phyloP scores from a whole-genome alignment of 2,329 filamentous ascomycete species.

The Graphilbum fragrans region DNA sequence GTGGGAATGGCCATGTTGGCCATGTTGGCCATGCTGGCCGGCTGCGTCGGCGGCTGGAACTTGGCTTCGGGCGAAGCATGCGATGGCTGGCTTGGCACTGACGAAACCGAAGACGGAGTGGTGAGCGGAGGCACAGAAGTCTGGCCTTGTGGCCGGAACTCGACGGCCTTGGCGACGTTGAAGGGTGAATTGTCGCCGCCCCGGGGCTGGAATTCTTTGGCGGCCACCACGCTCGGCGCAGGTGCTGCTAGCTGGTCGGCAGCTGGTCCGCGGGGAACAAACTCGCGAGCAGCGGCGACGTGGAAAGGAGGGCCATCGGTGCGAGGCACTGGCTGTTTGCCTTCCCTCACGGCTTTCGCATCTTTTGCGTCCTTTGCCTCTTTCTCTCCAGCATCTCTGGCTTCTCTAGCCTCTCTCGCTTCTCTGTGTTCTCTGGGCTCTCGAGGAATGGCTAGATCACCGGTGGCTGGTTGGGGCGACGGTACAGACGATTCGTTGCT shows the following conservation, averaged over 20 bases:
- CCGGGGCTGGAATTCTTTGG: constrained; percentile 8
- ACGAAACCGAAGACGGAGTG: constrained; percentile 4
- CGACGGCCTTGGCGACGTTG: constrained; percentile 10
- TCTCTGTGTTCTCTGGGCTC: too few species aligned
- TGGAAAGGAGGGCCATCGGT: constrained; percentile 29
- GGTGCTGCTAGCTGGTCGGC: constrained; percentile 1
- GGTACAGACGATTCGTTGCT: constrained; percentile 9
- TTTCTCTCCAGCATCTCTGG: background rate
- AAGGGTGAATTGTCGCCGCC: constrained; percentile 11
- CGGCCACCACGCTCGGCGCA: constrained; percentile 2
- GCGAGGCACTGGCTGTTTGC: constrained; percentile 3
- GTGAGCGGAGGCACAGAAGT: constrained; percentile 3
- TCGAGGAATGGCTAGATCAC: too few species aligned
- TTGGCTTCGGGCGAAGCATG: background rate
- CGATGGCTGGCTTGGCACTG: constrained; percentile 1
- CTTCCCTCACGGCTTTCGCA: constrained; percentile 1
- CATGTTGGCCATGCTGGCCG: background rate
- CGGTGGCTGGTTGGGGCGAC: constrained; percentile 6
- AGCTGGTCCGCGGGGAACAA: constrained; percentile 6
- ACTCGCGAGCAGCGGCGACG: constrained; percentile 40
- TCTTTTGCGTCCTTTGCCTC: too few species aligned
- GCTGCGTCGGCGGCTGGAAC: background rate
- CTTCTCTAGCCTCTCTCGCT: too few species aligned
- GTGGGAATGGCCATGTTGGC: constrained; percentile 2
- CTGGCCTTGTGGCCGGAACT: constrained; percentile 10